Conservation (phyloP, 2,329 filamentous ascomycete species). For the Kalaharituber pfeilii region DNA sequence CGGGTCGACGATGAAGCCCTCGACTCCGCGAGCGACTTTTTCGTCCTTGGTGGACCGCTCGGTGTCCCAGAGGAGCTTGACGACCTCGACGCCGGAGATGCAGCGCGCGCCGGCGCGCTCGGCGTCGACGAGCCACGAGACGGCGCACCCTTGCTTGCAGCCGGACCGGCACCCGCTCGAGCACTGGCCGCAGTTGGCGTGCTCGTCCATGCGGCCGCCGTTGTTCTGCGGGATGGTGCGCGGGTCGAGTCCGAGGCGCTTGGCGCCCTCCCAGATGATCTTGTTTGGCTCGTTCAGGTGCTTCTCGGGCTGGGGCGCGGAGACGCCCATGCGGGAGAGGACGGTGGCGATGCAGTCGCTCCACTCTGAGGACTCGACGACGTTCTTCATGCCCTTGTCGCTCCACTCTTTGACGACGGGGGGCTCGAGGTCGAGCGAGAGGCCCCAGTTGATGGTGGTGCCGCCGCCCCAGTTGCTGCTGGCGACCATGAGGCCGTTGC, state of each 20-base stretch:
- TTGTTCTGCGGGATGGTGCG: slow-evolving; percentile 64
- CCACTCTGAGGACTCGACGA: slow-evolving; percentile 40
- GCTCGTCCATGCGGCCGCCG: slow-evolving; percentile 36
- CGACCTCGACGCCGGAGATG: neutral
- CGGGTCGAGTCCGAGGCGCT: slow-evolving; percentile 54
- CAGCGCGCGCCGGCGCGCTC: slow-evolving; percentile 48
- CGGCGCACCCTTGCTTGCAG: slow-evolving; percentile 41
- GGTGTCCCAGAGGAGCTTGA: neutral
- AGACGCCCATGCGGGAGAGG: slow-evolving; percentile 57
- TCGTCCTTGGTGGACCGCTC: neutral
- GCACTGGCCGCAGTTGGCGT: slow-evolving; percentile 51
- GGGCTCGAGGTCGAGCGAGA: neutral
- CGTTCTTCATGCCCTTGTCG: slow-evolving; percentile 61
- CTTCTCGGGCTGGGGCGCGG: slow-evolving; percentile 38
- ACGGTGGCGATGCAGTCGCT: slow-evolving; percentile 34
- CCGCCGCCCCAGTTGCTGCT: slow-evolving; percentile 71
- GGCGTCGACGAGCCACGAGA: slow-evolving; percentile 64
- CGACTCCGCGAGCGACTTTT: neutral
- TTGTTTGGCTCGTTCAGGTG: slow-evolving; percentile 54
- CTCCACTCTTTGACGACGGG: slow-evolving; percentile 39
- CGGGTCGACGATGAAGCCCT: neutral
- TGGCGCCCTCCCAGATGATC: slow-evolving; percentile 53
- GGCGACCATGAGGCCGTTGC: slow-evolving; percentile 41
- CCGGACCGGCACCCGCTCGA: slow-evolving; percentile 38
- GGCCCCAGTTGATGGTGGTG: slow-evolving; percentile 65